Evolutionary conservation across 163 green algal species (phyloP).

Genomic region (Dunaliella salina): DNA sequence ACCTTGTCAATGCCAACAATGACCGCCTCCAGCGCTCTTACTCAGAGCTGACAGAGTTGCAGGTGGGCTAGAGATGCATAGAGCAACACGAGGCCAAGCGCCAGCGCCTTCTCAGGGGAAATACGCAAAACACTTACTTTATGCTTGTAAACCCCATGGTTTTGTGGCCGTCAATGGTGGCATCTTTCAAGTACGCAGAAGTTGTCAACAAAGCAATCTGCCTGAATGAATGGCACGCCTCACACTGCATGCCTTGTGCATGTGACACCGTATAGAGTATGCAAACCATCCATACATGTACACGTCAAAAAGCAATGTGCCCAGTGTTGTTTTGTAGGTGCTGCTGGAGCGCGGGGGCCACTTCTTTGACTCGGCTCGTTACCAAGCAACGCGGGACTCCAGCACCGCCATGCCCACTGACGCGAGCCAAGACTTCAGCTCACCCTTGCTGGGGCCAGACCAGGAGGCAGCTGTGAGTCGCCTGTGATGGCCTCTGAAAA

Average conservation of each 20-base stretch:
- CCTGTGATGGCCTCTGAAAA: not conserved
- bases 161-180: no score
- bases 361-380: constrained; percentile 80
- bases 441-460: constrained; percentile 37
- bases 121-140: no score
- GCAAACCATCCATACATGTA: no score
- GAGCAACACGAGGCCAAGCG: no score
- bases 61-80: constrained; percentile 58
- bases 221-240: no score
- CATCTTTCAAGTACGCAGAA: no score
- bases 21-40: constrained; percentile 81
- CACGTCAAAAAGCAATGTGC: no score
- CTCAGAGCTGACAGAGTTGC: constrained; percentile 92
- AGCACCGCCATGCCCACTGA: not conserved
- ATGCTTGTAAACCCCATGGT: no score
- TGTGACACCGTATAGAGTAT: no score
- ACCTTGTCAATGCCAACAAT: constrained; percentile 85
- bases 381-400: not conserved
- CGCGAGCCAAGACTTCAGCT: constrained; percentile 1
- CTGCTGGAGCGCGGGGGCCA: constrained; percentile 86
- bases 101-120: no score
- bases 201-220: no score
- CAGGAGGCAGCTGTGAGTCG: not conserved
- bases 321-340: not conserved
- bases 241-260: no score